Evolutionary conservation across 805 yeast genomes (phyloP), one percentile per base, ranked within the genome.

Genomic region (Ogataea angusta): DNA sequence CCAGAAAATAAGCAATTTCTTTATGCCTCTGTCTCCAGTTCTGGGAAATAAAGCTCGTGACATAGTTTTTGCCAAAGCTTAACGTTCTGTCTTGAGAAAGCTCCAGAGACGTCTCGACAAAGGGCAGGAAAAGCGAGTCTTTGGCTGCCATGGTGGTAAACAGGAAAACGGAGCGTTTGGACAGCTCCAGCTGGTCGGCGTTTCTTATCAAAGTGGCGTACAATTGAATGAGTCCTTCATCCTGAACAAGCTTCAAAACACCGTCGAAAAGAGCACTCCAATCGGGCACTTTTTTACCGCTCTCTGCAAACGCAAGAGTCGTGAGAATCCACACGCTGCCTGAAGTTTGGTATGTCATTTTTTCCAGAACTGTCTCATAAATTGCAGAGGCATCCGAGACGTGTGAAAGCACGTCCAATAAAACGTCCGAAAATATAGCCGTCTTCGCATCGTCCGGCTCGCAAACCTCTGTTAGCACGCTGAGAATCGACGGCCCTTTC

Each of bases 271-370:
- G 28, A 7, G 38, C 37, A 3, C 42, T 38, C 91, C 91, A 84
- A 46, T 69, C 62, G 1, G 68, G 53, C 3, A 82, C 70, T 52
- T 80, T 82, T 45, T 62, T 73, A 52, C 93, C 93, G 34, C 87
- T 78, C 45, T 83, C 90, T 3, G 85, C 79, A 60, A 81, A 85
- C 0, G 72, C 57, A 36, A 83, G 55, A 0, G 81, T 59, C 0
- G 72, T 57, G 29, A 80, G 49, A 2, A 80, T 39, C 47, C 70
- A 73, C 4, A 67, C 54, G 14, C 63, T 57, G 6, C 69, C 65
- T 3, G 61, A 31, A 12, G 44, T 42, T 12, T 45, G 42, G 22
- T 38, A 39, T 17, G 40, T 35, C 10, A 60, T 30, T 6, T 39
- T 36, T 2, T 51, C 47, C n/a, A 63, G n/a, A 1, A 66, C 49